A percentile compares a stretch with the other conserved stretches of the same genome.
phyloP scores from a whole-genome alignment of 2,329 filamentous ascomycete genomes.

The Akanthomyces dipterigenus region DNA sequence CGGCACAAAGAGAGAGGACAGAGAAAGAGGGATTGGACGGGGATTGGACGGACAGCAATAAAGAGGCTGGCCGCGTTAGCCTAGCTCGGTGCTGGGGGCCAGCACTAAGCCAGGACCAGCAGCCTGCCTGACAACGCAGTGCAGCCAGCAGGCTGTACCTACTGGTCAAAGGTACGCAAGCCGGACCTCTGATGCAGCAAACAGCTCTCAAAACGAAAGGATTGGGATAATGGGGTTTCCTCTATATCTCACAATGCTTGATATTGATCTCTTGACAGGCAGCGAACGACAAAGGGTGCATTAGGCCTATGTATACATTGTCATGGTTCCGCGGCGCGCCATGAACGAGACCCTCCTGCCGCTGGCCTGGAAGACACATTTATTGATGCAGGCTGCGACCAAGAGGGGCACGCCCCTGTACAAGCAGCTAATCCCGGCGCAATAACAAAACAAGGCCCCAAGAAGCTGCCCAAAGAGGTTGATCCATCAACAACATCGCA shows the following conservation, averaged over 20 bases:
- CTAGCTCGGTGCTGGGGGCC: background rate
- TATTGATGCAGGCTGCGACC: background rate
- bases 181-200: background rate
- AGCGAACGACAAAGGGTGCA: too few relatives aligned
- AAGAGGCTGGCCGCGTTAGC: background rate
- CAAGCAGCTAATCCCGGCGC: background rate
- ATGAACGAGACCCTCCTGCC: background rate
- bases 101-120: background rate
- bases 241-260: too few relatives aligned
- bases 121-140: background rate
- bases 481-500: background rate
- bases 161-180: too few relatives aligned
- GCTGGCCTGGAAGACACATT: background rate
- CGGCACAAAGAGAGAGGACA: background rate
- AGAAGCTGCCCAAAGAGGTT: conserved; percentile 5
- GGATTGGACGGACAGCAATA: background rate
- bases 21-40: background rate
- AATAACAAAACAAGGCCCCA: background rate
- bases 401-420: background rate
- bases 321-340: background rate
- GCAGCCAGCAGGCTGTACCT: background rate
- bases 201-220: background rate
- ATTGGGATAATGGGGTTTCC: too few relatives aligned
- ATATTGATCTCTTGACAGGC: too few relatives aligned
- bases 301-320: background rate